Percentiles rank a stretch among this genome's conserved stretches.
Conservation (phyloP, 768 basidiomycete species). For the Mycena chlorophos region DNA sequence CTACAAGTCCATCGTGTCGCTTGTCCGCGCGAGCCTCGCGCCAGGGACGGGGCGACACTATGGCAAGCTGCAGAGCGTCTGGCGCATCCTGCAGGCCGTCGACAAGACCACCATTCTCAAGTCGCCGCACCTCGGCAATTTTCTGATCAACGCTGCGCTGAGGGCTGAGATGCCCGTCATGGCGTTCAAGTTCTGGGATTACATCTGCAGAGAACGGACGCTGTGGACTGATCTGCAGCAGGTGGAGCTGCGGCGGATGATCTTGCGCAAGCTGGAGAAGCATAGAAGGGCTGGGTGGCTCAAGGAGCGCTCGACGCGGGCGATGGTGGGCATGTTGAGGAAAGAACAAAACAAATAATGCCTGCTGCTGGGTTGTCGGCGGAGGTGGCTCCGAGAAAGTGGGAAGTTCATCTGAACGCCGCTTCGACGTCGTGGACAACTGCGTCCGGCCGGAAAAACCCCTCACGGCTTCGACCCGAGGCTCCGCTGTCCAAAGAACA, state of each 20-base stretch:
- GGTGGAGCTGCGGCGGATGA: constrained; percentile 44
- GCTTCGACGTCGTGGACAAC: too few relatives aligned
- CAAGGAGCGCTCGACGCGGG: constrained; percentile 17
- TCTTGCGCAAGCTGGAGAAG: constrained; percentile 29
- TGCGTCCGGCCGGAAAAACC: too few relatives aligned
- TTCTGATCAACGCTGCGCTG: constrained; percentile 53
- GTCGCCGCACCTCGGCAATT: constrained; percentile 51
- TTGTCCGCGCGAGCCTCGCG: constrained; percentile 46
- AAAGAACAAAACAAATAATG: not conserved
- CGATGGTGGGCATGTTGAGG: constrained; percentile 28
- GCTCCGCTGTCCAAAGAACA: too few relatives aligned
- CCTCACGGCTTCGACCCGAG: too few relatives aligned
- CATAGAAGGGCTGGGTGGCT: constrained; percentile 21
- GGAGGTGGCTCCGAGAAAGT: too few relatives aligned
- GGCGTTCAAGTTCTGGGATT: constrained; percentile 63
- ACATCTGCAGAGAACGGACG: constrained; percentile 44
- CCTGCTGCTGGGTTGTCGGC: too few relatives aligned
- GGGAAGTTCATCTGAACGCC: too few relatives aligned
- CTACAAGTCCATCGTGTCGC: constrained; percentile 47
- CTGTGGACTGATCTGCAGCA: constrained; percentile 54
- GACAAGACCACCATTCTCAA: constrained; percentile 35
- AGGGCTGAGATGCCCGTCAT: constrained; percentile 46
- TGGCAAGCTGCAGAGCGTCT: constrained; percentile 41
- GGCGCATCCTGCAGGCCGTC: constrained; percentile 43
- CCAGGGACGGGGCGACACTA: constrained; percentile 25